A percentile compares a stretch with the other conserved stretches of the same genome.
These are phyloP conservation scores for Tylopilus rubrobrunneus DNA, from an alignment of 768 basidiomycete species.

Conservation along the genomic window DNA sequence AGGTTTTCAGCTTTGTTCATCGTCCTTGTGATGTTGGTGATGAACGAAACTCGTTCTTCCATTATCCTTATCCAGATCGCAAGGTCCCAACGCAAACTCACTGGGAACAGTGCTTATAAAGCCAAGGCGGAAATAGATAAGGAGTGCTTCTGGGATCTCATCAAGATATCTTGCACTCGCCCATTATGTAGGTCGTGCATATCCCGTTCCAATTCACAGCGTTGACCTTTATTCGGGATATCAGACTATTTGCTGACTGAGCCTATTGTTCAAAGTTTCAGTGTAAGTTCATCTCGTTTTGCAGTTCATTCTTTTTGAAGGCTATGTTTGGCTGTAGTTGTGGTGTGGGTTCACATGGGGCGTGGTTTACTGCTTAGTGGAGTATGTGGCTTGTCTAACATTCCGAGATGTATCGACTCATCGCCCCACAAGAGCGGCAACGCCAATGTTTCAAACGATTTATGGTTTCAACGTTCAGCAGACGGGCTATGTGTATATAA, in stretches of 20 bases:
- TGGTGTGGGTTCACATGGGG: constrained; percentile 77
- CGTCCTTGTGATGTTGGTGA: constrained; percentile 45
- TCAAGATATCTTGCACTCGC: constrained; percentile 65
- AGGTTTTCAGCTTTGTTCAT: constrained; percentile 54
- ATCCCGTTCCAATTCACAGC: neutral
- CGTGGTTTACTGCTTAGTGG: constrained; percentile 61
- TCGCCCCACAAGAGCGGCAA: constrained; percentile 41
- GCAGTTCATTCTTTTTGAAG: neutral
- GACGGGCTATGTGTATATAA: constrained; percentile 53
- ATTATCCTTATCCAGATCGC: constrained; percentile 71
- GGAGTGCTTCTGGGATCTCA: constrained; percentile 47
- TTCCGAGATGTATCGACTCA: neutral
- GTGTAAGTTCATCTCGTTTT: constrained; percentile 38
- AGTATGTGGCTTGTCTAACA: constrained; percentile 32
- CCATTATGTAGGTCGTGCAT: constrained; percentile 54
- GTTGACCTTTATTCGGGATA: neutral
- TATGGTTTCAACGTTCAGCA: constrained; percentile 61
- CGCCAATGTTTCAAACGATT: constrained; percentile 49
- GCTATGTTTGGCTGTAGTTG: constrained; percentile 34
- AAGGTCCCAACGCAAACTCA: constrained; percentile 56
- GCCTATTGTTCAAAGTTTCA: constrained; percentile 69
- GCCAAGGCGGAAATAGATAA: constrained; percentile 62
- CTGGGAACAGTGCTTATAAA: constrained; percentile 57
- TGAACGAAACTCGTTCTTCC: constrained; percentile 70
- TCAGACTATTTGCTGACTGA: constrained; percentile 39